Base-by-base conservation (phyloP, 1,139 yeast species). In the Zygotorulaspora mrakii region DNA sequence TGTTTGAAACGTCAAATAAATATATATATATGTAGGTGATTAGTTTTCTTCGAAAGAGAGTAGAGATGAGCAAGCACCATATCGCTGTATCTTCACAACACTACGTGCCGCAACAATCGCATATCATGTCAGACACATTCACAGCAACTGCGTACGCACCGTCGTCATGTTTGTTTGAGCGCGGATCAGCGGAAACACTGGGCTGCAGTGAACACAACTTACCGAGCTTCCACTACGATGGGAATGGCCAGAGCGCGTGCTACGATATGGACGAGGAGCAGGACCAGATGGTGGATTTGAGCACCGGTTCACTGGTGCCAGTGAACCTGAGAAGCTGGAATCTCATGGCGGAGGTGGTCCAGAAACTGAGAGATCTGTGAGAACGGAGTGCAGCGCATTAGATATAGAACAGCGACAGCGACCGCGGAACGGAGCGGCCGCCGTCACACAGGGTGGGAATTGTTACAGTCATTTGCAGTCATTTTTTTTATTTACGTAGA, bases 251-350 rank as follows among this genome's bases (percentile, higher is more conserved):
- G 9, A 7, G 20, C 10, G 21, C 20, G 4, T 3, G 3, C 3
- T 28, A 8, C 31, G 31, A 30, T 24, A 27, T 34, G 17, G 47
- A 40, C 16, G 47, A 43, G 23, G 35, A 43, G 2, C 61, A 58
- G 14, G 62, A 57, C 35, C 34, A 53, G 43, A 42, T 59, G 22
- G 63, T 58, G n/a, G 62, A 59, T 41, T 42, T 57, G 21, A 53
- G 42, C 36, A 47, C 60, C 1, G 61, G 61, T 5, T 50, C 57
- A n/a, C 33, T 52, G 21, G 48, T 48, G 23, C 50, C 61, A 3
- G 54, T 52, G 38, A 51, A 48, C 29, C 44, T 52, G 35, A 50
- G 52, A 30, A 45, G 39, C 37, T 54, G 57, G 53, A 40, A 37
- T 14, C 37, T 52, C 22, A 47, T 57, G 49, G 38, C 46, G 12